These are phyloP conservation scores for Candida taoyuanica DNA, from an alignment of 805 yeast genomes.

Conservation along the genomic window DNA sequence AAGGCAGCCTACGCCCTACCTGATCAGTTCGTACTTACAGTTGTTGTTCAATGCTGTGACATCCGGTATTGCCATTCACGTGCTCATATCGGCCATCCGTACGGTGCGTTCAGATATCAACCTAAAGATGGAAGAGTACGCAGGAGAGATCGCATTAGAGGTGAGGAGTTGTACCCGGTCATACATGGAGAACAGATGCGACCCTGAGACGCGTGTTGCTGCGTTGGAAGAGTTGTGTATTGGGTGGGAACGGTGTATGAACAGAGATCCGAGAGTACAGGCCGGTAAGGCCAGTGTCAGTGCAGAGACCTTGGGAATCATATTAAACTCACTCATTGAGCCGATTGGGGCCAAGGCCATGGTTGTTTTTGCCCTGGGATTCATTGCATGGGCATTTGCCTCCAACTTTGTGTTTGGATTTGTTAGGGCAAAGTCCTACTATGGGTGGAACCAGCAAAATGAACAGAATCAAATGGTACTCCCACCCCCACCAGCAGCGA, in stretches of 20 bases:
- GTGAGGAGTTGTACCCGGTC: conserved; percentile 49
- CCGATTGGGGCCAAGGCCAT: conserved; percentile 63
- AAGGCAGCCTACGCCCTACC: conserved; percentile 47
- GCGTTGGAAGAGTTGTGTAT: conserved; percentile 53
- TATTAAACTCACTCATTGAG: conserved; percentile 59
- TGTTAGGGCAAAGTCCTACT: conserved; percentile 46
- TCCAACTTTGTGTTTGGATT: conserved; percentile 67
- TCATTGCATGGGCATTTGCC: conserved; percentile 46
- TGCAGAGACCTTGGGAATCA: conserved; percentile 58
- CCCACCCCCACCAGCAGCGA: conserved; percentile 6
- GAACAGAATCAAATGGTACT: conserved; percentile 5
- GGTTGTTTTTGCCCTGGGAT: conserved; percentile 35
- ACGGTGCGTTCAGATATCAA: conserved; percentile 53
- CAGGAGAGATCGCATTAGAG: conserved; percentile 43
- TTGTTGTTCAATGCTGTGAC: conserved; percentile 46
- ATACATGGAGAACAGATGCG: conserved; percentile 53
- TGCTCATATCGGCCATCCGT: conserved; percentile 39
- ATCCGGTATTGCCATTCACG: conserved; percentile 38
- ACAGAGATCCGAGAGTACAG: conserved; percentile 39
- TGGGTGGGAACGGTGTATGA: conserved; percentile 65
- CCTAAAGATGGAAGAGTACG: conserved; percentile 43
- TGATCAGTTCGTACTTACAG: conserved; percentile 60
- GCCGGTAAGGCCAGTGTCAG: conserved; percentile 52
- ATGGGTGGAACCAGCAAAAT: conserved; percentile 27
- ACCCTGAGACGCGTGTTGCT: conserved; percentile 50